Conservation (phyloP, 2,329 filamentous ascomycete species). For the Alternaria brassicae region DNA sequence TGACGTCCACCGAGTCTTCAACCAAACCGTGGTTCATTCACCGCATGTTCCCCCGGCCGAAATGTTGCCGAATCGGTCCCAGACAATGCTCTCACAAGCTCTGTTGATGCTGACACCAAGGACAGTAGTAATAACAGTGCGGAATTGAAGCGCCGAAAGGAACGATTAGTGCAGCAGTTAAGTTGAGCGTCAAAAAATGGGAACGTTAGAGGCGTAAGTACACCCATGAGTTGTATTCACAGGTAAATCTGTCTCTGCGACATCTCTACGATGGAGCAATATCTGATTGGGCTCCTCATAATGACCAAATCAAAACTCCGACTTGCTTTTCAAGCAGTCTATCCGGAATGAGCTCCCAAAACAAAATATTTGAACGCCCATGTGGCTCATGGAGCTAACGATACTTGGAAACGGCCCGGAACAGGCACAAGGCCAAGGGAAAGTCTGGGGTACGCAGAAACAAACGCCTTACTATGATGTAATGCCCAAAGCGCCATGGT, state of each 20-base stretch:
- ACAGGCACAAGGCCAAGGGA: conserved; percentile 9
- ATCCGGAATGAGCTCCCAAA: background rate
- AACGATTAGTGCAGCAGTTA: background rate
- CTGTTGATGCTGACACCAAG: background rate
- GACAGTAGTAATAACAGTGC: background rate
- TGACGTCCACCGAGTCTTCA: background rate
- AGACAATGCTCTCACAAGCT: background rate
- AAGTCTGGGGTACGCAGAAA: conserved; percentile 2
- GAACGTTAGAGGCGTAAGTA: background rate
- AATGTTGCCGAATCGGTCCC: conserved; percentile 5
- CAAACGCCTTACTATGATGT: conserved; percentile 23
- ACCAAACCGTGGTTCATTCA: conserved; percentile 19
- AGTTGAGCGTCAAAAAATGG: background rate
- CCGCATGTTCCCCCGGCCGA: conserved; percentile 16
- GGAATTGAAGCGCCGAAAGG: background rate
- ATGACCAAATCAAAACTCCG: conserved; percentile 3
- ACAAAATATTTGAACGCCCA: conserved; percentile 23
- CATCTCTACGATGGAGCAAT: background rate
- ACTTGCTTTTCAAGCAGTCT: conserved; percentile 10
- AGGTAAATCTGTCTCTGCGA: conserved; percentile 8
- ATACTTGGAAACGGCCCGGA: conserved; percentile 15
- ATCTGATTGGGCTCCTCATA: background rate
- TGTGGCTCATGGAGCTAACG: conserved; percentile 28
- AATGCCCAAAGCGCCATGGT: conserved; percentile 10
- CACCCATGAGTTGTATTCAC: conserved; percentile 1